These are phyloP conservation scores for Melaleuca alternifolia DNA, from an alignment of 345 rosid genomes.

Conservation along the genomic window DNA sequence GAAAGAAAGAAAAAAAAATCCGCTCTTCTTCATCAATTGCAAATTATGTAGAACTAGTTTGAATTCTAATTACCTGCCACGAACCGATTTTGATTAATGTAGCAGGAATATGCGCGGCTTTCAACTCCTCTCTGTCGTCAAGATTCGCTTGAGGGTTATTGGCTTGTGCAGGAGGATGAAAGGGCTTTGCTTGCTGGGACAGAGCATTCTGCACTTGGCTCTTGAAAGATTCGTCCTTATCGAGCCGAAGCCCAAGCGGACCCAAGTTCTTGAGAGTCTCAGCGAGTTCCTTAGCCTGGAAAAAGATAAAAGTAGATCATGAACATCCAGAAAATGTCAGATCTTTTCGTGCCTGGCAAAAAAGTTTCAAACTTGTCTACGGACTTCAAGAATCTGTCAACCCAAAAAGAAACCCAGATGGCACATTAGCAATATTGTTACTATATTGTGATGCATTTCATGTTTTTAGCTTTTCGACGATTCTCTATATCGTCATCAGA, in stretches of 20 bases:
- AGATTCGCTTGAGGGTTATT: background rate
- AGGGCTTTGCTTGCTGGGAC: background rate
- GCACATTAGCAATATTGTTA: background rate
- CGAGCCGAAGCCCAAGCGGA: conserved; percentile 8
- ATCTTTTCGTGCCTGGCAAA: background rate
- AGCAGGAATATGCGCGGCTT: conserved; percentile 25
- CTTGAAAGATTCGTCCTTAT: background rate
- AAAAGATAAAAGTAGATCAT: background rate
- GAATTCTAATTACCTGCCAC: conserved; percentile 28
- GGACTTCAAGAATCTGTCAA: background rate
- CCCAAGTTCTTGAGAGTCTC: background rate
- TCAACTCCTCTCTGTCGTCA: conserved; percentile 12
- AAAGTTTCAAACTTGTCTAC: background rate
- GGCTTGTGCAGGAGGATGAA: background rate
- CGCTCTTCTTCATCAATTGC: background rate
- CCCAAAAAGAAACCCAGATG: background rate
- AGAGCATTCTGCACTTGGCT: background rate
- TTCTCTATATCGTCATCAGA: background rate
- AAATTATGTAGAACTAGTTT: background rate
- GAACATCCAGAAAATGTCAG: background rate
- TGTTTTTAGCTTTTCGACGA: background rate
- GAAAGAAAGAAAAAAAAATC: background rate
- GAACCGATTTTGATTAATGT: conserved; percentile 22
- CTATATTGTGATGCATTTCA: background rate
- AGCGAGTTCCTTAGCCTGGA: background rate